Conservation (phyloP, 805 yeast genomes). For the Ogataea wickerhamii region DNA sequence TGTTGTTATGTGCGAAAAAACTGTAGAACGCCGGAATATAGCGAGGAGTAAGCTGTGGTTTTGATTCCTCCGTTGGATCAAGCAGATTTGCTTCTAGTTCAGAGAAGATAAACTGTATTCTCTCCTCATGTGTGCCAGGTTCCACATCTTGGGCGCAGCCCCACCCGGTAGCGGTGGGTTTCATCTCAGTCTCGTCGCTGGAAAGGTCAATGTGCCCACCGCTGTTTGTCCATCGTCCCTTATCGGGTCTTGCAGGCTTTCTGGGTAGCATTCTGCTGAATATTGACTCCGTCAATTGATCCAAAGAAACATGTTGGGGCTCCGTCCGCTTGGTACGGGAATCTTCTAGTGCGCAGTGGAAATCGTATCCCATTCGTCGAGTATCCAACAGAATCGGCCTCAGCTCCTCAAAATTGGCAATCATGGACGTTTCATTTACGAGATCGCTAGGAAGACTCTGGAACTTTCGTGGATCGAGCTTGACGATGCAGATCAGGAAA, state of each 20-base stretch:
- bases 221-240: background rate
- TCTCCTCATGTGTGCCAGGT: background rate
- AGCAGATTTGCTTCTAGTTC: background rate
- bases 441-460: constrained; percentile 23
- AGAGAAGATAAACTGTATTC: constrained; percentile 3
- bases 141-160: too few relatives aligned
- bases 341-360: constrained; percentile 7
- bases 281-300: constrained; percentile 15
- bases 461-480: constrained; percentile 19
- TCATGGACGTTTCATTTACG: constrained; percentile 4
- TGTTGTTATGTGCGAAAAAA: constrained; percentile 7
- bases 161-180: background rate
- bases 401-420: constrained; percentile 10
- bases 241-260: constrained; percentile 1
- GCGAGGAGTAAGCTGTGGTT: background rate
- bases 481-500: constrained; percentile 21
- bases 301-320: constrained; percentile 9
- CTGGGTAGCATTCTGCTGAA: constrained; percentile 8
- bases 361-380: constrained; percentile 24
- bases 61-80: constrained; percentile 1
- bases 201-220: background rate
- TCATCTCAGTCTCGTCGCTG: background rate
- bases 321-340: background rate
- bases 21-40: constrained; percentile 12
- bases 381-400: constrained; percentile 12